Percentiles rank a stretch among this genome's conserved stretches.
Evolutionary conservation across 441 rosid genomes (phyloP).

Genomic region (Syzygium syzygioides): DNA sequence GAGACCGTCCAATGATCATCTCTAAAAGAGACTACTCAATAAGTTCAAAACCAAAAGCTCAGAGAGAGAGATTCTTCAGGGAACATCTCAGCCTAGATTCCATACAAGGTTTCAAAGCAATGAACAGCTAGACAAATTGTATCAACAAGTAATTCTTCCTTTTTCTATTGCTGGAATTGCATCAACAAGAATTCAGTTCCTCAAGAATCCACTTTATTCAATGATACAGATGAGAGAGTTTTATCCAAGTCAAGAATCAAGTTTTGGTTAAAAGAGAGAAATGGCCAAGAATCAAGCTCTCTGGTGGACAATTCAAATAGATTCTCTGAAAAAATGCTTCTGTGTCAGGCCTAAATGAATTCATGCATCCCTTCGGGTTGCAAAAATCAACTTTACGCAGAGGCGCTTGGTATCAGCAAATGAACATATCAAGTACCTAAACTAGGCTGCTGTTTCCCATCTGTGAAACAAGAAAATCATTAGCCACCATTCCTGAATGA

Average conservation of each 20-base stretch:
- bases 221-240: neutral
- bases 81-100: neutral
- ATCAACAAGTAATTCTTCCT: neutral
- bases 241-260: neutral
- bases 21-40: neutral
- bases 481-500: neutral
- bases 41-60: neutral
- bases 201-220: neutral
- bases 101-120: neutral
- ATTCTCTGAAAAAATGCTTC: neutral
- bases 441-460: neutral
- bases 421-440: neutral
- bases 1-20: neutral
- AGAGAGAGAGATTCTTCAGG: neutral
- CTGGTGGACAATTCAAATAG: neutral
- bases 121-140: neutral
- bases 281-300: neutral
- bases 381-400: neutral
- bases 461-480: neutral
- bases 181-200: neutral
- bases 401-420: neutral
- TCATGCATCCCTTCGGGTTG: neutral
- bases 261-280: neutral
- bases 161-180: neutral
- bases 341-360: neutral